Evolutionary conservation across 768 basidiomycete genomes (phyloP).

Genomic region (Tylopilus subfusipes): DNA sequence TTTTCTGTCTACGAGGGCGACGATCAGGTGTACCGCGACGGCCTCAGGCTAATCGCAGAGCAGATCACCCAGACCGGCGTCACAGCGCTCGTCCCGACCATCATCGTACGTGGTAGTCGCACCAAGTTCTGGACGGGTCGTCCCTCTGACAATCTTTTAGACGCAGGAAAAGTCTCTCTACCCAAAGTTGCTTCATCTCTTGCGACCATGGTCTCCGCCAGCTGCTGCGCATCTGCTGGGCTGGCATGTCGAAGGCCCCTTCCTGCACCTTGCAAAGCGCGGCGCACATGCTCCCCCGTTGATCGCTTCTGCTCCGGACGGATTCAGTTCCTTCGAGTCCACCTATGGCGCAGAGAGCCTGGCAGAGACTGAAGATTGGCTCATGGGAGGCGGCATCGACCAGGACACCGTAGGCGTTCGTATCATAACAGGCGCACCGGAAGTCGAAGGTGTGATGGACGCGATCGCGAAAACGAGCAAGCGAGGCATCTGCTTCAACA

Average conservation of each 20-base stretch:
- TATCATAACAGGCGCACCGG: slow-evolving; percentile 84
- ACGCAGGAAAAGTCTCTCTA: slow-evolving; percentile 77
- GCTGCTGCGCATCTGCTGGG: slow-evolving; percentile 74
- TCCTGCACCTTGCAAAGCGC: slow-evolving; percentile 76
- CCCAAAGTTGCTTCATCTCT: slow-evolving; percentile 62
- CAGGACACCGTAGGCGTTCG: slow-evolving; percentile 53
- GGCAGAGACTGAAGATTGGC: slow-evolving; percentile 62
- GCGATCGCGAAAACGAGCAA: slow-evolving; percentile 56
- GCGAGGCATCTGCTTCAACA: slow-evolving; percentile 74
- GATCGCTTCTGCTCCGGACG: slow-evolving; percentile 59
- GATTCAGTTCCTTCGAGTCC: slow-evolving; percentile 64
- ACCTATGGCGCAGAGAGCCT: slow-evolving; percentile 71
- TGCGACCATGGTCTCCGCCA: slow-evolving; percentile 63
- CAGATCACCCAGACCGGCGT: slow-evolving; percentile 85
- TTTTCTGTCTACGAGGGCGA: slow-evolving; percentile 78
- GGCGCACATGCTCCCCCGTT: slow-evolving; percentile 76
- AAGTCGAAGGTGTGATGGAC: slow-evolving; percentile 77
- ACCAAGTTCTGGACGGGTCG: background rate
- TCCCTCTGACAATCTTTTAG: slow-evolving; percentile 33
- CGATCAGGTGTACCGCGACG: slow-evolving; percentile 62
- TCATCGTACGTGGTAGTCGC: slow-evolving; percentile 53
- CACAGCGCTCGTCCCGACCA: slow-evolving; percentile 68
- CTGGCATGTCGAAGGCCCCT: slow-evolving; percentile 91
- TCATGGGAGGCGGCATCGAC: slow-evolving; percentile 39
- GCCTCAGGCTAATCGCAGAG: slow-evolving; percentile 67